A percentile compares a stretch with the other conserved stretches of the same genome.
These are phyloP conservation scores for Ceratobasidium sp. DNA, from an alignment of 1,284 basidiomycete genomes.

Conservation along the genomic window DNA sequence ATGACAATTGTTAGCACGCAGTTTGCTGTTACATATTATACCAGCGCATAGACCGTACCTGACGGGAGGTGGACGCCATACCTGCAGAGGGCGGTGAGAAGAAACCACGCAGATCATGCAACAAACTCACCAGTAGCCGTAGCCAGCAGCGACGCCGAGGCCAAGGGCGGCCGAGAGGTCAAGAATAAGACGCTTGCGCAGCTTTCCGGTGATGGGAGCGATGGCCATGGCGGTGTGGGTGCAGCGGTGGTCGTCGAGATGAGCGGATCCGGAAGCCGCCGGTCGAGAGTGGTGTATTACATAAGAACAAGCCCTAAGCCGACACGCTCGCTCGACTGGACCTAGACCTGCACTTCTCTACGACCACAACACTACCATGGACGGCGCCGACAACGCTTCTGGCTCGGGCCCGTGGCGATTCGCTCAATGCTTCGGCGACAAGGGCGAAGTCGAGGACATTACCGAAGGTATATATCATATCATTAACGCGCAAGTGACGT, in stretches of 20 bases:
- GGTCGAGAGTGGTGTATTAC: constrained; percentile 18
- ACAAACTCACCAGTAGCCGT: constrained; percentile 75
- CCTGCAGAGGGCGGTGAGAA: constrained; percentile 56
- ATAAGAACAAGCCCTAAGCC: constrained; percentile 43
- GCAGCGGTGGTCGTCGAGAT: constrained; percentile 24
- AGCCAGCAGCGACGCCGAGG: constrained; percentile 73
- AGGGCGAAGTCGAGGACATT: constrained; percentile 99
- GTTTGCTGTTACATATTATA: no score
- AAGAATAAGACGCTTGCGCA: constrained; percentile 86
- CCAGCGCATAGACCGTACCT: constrained; percentile 12
- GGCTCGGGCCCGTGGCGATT: constrained; percentile 92
- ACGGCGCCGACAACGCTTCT: constrained; percentile 76
- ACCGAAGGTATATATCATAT: constrained; percentile 79
- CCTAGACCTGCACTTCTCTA: constrained; percentile 27
- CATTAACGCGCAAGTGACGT: constrained; percentile 37
- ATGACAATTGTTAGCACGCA: neutral
- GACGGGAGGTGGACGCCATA: constrained; percentile 74
- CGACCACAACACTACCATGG: constrained; percentile 56
- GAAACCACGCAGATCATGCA: neutral
- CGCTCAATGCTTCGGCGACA: constrained; percentile 99
- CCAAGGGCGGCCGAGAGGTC: constrained; percentile 75
- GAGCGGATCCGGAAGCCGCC: constrained; percentile 8
- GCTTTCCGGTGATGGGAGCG: constrained; percentile 86
- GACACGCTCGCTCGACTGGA: neutral
- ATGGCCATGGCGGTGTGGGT: constrained; percentile 70